Percentiles rank a stretch among this genome's conserved stretches.
phyloP scores from a whole-genome alignment of 306 rosid genomes.

The Gastrolobium bilobum region DNA sequence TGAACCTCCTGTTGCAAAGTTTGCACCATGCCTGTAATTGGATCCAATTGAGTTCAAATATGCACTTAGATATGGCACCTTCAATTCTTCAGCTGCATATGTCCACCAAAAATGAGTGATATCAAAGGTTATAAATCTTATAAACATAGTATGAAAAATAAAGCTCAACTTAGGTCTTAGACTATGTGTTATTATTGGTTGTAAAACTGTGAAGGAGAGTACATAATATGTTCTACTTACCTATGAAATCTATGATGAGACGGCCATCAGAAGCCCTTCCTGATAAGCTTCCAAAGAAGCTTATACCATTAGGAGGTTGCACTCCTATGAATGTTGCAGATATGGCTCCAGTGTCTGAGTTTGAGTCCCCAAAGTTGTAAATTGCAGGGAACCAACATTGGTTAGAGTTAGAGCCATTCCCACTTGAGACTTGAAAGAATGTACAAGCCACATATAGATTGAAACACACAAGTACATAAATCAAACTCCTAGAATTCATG shows the following conservation, averaged over 20 bases:
- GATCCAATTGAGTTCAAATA: conserved; percentile 87
- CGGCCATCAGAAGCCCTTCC: conserved; percentile 91
- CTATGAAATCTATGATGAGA: conserved; percentile 76
- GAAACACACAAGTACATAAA: conserved; percentile 38
- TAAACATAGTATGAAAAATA: not conserved
- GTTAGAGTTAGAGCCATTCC: conserved; percentile 7
- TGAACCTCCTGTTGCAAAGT: conserved; percentile 84
- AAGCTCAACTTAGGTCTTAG: not conserved
- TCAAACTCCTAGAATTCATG: conserved; percentile 41
- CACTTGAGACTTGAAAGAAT: conserved; percentile 36
- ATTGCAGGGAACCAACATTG: conserved; percentile 74
- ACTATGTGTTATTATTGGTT: not conserved
- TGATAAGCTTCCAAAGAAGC: conserved; percentile 75
- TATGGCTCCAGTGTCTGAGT: conserved; percentile 87
- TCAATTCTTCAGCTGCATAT: conserved; percentile 82
- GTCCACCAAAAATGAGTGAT: not conserved
- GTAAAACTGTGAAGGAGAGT: not conserved
- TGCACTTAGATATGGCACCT: conserved; percentile 80
- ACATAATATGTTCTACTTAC: conserved; percentile 49
- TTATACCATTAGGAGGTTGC: conserved; percentile 79
- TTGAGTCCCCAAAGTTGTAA: conserved; percentile 96
- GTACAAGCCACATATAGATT: conserved; percentile 25
- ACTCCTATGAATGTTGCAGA: conserved; percentile 64
- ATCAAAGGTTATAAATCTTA: too few relatives aligned
- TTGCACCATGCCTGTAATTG: conserved; percentile 82